phyloP scores from a whole-genome alignment of 352 stramenopile genomes.

The Globisporangium emineosum region DNA sequence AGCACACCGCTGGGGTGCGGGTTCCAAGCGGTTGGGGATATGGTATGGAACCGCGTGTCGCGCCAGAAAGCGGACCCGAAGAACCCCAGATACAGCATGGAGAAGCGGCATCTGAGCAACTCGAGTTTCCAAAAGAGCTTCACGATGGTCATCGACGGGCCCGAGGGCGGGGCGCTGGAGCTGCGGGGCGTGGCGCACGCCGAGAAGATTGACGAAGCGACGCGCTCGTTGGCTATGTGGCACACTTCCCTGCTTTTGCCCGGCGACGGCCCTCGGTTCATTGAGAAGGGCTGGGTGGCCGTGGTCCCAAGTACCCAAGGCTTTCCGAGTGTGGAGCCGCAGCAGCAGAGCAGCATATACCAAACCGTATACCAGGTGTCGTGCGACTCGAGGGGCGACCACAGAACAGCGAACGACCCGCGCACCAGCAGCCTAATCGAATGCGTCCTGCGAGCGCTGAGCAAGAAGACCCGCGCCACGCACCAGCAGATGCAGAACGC shows the following conservation, averaged over 20 bases:
- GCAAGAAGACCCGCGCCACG: background rate
- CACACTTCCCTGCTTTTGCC: background rate
- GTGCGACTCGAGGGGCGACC: constrained; percentile 5
- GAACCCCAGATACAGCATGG: background rate
- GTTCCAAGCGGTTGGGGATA: constrained; percentile 12
- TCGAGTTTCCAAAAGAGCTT: constrained; percentile 18
- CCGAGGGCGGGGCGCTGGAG: background rate
- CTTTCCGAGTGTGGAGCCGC: too few species aligned
- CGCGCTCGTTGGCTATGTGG: constrained; percentile 12
- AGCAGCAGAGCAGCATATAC: background rate
- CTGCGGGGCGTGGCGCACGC: constrained; percentile 12
- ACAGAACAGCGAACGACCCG: background rate
- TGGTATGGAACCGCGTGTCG: constrained; percentile 12
- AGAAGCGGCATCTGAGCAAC: constrained; percentile 11
- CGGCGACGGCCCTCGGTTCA: constrained; percentile 6
- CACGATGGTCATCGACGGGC: constrained; percentile 16
- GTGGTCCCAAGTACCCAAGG: too few species aligned
- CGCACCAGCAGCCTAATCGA: constrained; percentile 6
- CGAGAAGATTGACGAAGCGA: constrained; percentile 8
- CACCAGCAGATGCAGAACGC: constrained; percentile 14
- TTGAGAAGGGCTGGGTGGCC: constrained; percentile 16
- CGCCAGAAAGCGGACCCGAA: constrained; percentile 15
- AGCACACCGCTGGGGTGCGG: constrained; percentile 8
- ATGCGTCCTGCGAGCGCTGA: constrained; percentile 6
- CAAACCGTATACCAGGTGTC: constrained; percentile 16